Base-by-base conservation (phyloP, 768 basidiomycete genomes). In the Tephrocybe sp. region DNA sequence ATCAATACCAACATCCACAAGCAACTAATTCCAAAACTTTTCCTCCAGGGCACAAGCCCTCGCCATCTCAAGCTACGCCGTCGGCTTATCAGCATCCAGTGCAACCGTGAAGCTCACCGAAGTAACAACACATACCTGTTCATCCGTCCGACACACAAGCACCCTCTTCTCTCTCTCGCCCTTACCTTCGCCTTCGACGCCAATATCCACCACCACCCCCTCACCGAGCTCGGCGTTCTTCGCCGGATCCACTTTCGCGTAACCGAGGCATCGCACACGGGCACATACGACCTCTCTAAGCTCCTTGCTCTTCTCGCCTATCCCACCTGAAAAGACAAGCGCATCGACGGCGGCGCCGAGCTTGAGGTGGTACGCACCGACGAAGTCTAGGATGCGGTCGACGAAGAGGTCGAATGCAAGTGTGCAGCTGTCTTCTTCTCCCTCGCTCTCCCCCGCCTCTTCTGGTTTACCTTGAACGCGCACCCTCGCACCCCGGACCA, bases 251-350 rank as follows among this genome's bases (percentile, higher is more conserved):
- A 90, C 66, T 0, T 54, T 50, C 23, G 73, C 68, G 51, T 84
- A 85, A 1, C 90, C 91, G 38, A 94, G 64, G 68, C 82, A 88
- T 15, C 46, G 58, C 14, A 86, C 69, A 28, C 76, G 72, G 30
- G 74, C 65, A 3, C 76, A 75, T 15, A 95, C 72, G 17, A 80
- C 79, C 34, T 69, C 63, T 36, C 93, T 70, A 48, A 98, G 67
- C 57, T 80, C 75, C 15, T 68, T 71, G 53, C 84, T 81, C 57
- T 75, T 77, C 68, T 97, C 94, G 0, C 94, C 94, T 46, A 97
- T 91, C 0, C 93, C 93, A 3, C 93, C 93, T 0, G 89, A 78
- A 64, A 95, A 93, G 11, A 94, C 88, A 36, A 95, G 61, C 1
- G 86, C 92, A 64, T 93, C 88, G 10, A 93, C 79, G 21, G 73